Evolutionary conservation across 306 rosid genomes (phyloP), one percentile per base, ranked within the genome.

Genomic region (Arachis stenosperma): DNA sequence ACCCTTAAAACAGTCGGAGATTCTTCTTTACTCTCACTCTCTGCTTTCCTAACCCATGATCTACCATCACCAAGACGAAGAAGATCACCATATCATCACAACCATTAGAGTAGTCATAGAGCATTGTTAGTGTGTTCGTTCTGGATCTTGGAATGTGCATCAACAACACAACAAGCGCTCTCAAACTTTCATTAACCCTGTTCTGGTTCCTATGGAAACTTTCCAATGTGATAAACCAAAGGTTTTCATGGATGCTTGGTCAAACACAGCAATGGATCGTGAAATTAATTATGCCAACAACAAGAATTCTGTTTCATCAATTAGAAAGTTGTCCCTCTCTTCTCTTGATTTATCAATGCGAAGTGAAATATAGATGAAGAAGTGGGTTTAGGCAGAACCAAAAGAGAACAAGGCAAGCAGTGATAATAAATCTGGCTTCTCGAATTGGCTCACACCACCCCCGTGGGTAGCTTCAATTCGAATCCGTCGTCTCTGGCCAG

Each of bases 281-380:
- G 1, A 22, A 22, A 22, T 22, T 22, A 22, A 22, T 22, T 1
- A 22, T 22, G 27, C 27, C 1, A 22, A 22, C 27, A 22, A 22
- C 27, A 22, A 22, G 27, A 22, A 22, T 22, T 22, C 27, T 22
- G 27, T 22, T 89, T 67, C 88, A 8, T 74, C 86, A 57, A 40
- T 63, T 13, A 80, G 78, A 61, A 83, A 84, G 67, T 67, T 84
- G 9, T 77, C 92, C 40, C 90, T 84, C 11, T 81, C 90, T 47
- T 88, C 81, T 29, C 87, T 91, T 51, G 90, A 88, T 74, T 71
- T 89, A 51, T 85, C 95, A 54, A 86, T 85, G 92, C 92, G 92
- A 0, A 84, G 80, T 78, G 61, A 80, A 61, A 73, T 66, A 39
- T 67, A 10, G 75, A 56, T 55, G 86, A 81, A n/a, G 88, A 79